Evolutionary conservation across 768 basidiomycete genomes (phyloP), one percentile per base, ranked within the genome.

Genomic region (Psilocybe tampanensis): DNA sequence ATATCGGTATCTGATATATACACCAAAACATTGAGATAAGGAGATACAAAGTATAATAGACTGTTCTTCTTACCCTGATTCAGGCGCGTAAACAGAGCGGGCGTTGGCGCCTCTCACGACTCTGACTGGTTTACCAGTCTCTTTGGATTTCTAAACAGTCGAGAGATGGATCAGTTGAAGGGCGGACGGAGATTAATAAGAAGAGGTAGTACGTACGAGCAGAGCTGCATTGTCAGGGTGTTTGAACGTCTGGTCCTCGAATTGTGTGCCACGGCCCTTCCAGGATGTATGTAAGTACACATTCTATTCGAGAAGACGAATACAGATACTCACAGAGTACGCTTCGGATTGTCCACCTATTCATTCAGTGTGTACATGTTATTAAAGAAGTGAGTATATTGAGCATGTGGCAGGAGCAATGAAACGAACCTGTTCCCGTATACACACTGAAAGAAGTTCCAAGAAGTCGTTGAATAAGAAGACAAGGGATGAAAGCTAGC

Each of bases 71-170:
- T 61, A 76, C 70, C 75, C 76, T 48, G 56, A 13, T 17, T 23
- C 33, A 18, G 77, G 77, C 1, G 76, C 76, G 57, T 70, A 80
- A 29, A 49, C 45, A 0, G 76, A 75, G 1, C 62, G 22, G 11
- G 55, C 23, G 33, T 68, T 67, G 12, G 56, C 44, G 2, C 78
- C 78, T 19, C 79, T 74, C 39, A 79, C 65, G 12, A 80, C 77
- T 5, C 80, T 74, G 33, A 81, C 72, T 9, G 76, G 78, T 3
- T 60, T 49, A 33, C 60, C 42, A 1, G 67, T 74, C 15, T 72
- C 64, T 3, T 36, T 56, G 2, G 75, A 74, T 61, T 58, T 71
- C 74, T 77, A 56, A 45, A 15, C 15, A 19, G 11, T 22, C 12
- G n/a, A 19, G 21, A 32, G n/a, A 33, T 33, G 19, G 15, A 8